Evolutionary conservation across 2,329 filamentous ascomycete genomes (phyloP), one percentile per base, ranked within the genome.

Genomic region (Aspergillus udagawae): DNA sequence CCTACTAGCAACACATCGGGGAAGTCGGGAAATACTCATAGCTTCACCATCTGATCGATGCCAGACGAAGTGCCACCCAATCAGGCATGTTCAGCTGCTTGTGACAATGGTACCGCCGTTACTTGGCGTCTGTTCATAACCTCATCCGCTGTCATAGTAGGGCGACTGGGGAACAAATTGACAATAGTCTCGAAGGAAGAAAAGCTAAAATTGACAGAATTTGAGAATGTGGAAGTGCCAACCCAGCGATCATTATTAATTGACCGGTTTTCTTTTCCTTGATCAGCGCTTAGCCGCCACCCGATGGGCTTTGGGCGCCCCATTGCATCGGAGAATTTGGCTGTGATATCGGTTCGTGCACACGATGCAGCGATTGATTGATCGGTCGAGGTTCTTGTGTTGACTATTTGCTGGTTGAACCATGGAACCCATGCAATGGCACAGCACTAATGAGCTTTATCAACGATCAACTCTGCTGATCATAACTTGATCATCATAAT

Each of bases 371-470:
- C 3, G 5, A 23, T 17, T 51, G 53, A 61, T 62, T 62, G 60
- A 60, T 27, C 35, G 10, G 60, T 62, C 57, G 38, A 35, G 35
- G 38, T 23, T 47, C 35, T 58, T 32, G 47, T 49, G 55, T 56
- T 41, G 23, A 35, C 32, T 28, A 27, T 27, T 47, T 23, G 4
- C n/a, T 12, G 17, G 12, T 25, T 47, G n/a, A 41, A 51, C 49
- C 49, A 51, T 28, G 52, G 54, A 51, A 53, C 59, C 59, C 57
- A 47, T 44, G 27, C 54, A 50, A 38, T 52, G 57, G 59, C 21
- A 59, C 25, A 38, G 54, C 54, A 60, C 49, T 52, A 62, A 50
- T 60, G 60, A 61, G 54, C 61, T 61, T 63, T 42, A 51, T 58
- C 50, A 57, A 54, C 52, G 49, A 52, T 35, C 51, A 21, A 52